Evolutionary conservation across 2,329 filamentous ascomycete species (phyloP).

Genomic region (Ceratocystis ficicola): DNA sequence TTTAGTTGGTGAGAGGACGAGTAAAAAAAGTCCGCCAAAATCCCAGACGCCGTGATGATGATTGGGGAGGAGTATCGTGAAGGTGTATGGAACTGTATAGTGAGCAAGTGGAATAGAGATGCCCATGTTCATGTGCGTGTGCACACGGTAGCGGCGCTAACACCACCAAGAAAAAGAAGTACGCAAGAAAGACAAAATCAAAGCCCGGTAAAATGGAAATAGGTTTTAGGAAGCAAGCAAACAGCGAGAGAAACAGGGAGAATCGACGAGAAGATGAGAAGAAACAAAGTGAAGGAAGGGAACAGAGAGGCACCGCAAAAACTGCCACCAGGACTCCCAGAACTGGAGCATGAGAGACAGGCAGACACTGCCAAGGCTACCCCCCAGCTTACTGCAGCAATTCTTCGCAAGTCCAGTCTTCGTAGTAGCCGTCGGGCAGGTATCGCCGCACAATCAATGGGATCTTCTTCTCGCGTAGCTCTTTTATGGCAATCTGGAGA

Average conservation of each 20-base stretch:
- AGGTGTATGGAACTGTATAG: background rate
- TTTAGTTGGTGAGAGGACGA: conserved; percentile 1
- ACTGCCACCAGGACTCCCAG: background rate
- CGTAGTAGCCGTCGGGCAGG: conserved; percentile 93
- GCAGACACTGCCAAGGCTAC: background rate
- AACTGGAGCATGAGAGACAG: background rate
- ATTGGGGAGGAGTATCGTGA: background rate
- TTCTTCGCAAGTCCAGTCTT: conserved; percentile 99
- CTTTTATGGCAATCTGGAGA: conserved; percentile 92
- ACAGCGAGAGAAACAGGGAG: conserved; percentile 1
- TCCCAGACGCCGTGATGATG: conserved; percentile 12
- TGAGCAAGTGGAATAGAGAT: background rate
- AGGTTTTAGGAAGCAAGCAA: background rate
- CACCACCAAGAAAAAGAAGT: background rate
- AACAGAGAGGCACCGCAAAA: background rate
- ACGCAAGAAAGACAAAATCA: background rate
- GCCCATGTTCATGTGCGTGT: background rate
- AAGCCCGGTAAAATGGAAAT: background rate
- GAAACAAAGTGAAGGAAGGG: background rate
- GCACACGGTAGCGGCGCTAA: background rate
- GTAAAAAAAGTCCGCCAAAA: conserved; percentile 8
- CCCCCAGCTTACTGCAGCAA: conserved; percentile 47
- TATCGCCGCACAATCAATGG: conserved; percentile 90
- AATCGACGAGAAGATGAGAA: background rate
- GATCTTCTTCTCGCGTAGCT: conserved; percentile 96